Conservation (phyloP, 495 filamentous ascomycete species). For the Baudoinia panamericana region DNA sequence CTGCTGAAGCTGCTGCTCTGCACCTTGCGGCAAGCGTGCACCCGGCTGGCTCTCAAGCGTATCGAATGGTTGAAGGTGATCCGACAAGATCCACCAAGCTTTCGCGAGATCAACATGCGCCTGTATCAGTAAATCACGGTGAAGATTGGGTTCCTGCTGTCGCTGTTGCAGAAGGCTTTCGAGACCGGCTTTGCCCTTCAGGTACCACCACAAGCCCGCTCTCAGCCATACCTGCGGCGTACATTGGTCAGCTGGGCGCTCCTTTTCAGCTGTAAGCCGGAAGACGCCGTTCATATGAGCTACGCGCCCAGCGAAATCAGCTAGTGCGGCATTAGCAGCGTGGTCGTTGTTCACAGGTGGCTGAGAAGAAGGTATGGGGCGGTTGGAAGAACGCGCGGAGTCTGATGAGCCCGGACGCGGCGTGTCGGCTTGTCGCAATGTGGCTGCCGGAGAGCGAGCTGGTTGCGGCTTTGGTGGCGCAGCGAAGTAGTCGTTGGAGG, state of each 20-base stretch:
- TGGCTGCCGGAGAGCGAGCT: slow-evolving; percentile 2
- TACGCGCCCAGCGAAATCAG: slow-evolving; percentile 52
- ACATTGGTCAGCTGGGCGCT: slow-evolving; percentile 47
- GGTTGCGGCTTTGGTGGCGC: no score
- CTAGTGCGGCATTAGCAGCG: slow-evolving; percentile 49
- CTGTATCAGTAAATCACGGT: slow-evolving; percentile 31
- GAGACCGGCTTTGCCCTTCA: slow-evolving; percentile 58
- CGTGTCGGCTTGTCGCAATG: not conserved
- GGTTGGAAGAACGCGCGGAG: slow-evolving; percentile 2
- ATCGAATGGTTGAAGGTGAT: slow-evolving; percentile 34
- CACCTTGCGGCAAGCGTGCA: slow-evolving; percentile 27
- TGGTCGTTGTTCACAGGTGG: slow-evolving; percentile 18
- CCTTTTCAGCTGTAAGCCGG: slow-evolving; percentile 53
- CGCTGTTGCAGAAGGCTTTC: slow-evolving; percentile 39
- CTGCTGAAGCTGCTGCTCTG: not conserved
- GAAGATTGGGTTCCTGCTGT: slow-evolving; percentile 22
- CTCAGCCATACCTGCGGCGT: slow-evolving; percentile 44
- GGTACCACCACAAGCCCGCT: slow-evolving; percentile 76
- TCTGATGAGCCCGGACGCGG: slow-evolving; percentile 6
- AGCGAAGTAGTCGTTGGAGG: no score
- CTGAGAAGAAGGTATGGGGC: slow-evolving; percentile 6
- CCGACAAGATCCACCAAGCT: slow-evolving; percentile 63
- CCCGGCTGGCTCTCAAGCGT: slow-evolving; percentile 33
- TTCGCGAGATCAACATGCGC: slow-evolving; percentile 64
- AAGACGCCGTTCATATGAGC: slow-evolving; percentile 56